Evolutionary conservation across 257 asterid genomes (phyloP).

Genomic region (Forsythia suspensa): DNA sequence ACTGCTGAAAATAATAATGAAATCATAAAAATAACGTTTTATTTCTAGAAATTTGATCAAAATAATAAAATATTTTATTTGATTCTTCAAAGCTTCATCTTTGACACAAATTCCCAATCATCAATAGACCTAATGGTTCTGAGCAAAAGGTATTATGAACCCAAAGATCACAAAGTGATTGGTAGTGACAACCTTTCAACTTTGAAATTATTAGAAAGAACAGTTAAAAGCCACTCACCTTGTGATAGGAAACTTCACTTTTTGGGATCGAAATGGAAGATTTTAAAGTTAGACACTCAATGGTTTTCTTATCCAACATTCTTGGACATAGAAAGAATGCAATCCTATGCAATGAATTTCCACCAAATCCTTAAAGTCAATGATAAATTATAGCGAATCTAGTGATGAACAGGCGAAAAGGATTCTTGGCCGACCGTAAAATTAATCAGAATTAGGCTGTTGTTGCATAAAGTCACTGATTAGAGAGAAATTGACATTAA

Average conservation of each 20-base stretch:
- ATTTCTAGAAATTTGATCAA: neutral
- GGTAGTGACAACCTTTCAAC: neutral
- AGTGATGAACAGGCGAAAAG: neutral
- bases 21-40: neutral
- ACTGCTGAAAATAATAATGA: neutral
- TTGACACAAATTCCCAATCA: neutral
- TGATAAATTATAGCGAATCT: neutral
- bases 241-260: neutral
- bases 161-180: slow-evolving; percentile 7
- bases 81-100: neutral
- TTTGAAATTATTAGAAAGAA: too few species aligned
- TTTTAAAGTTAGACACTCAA: neutral
- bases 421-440: neutral
- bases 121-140: neutral
- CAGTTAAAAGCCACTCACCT: neutral
- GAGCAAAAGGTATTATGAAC: too few species aligned
- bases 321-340: neutral
- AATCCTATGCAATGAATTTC: neutral
- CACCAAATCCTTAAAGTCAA: neutral
- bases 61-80: neutral
- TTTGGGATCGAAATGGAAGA: slow-evolving; percentile 7
- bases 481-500: neutral
- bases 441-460: neutral
- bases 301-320: neutral
- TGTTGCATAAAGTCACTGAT: neutral